These are phyloP conservation scores for Blastomyces emzantsi DNA, from an alignment of 2,329 filamentous ascomycete species.

Conservation along the genomic window DNA sequence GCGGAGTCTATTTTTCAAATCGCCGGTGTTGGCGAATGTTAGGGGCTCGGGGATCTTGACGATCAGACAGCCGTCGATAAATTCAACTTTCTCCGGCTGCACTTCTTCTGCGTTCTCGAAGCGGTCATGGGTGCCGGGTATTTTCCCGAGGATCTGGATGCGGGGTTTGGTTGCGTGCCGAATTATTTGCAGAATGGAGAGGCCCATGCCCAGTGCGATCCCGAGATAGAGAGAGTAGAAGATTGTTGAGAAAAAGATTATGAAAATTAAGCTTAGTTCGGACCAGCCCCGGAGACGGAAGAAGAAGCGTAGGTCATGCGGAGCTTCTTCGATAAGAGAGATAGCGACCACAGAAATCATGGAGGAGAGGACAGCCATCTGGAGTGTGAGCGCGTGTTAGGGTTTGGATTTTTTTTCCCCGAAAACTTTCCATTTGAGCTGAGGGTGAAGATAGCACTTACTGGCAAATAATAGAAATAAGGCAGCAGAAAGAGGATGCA, in stretches of 20 bases:
- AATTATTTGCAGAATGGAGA: slow-evolving; percentile 83
- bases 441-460: slow-evolving; percentile 40
- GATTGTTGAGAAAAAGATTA: slow-evolving; percentile 86
- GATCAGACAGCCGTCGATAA: slow-evolving; percentile 84
- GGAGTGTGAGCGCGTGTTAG: slow-evolving; percentile 11
- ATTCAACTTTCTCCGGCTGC: slow-evolving; percentile 65
- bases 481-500: slow-evolving; percentile 76
- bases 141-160: slow-evolving; percentile 89
- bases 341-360: slow-evolving; percentile 96
- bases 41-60: slow-evolving; percentile 96
- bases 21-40: slow-evolving; percentile 94
- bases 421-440: neutral
- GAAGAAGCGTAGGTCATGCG: slow-evolving; percentile 88
- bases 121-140: slow-evolving; percentile 64
- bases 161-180: slow-evolving; percentile 83
- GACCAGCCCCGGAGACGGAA: slow-evolving; percentile 73
- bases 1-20: slow-evolving; percentile 72
- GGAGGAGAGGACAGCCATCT: slow-evolving; percentile 88
- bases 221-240: slow-evolving; percentile 92
- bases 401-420: neutral
- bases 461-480: slow-evolving; percentile 92
- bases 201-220: slow-evolving; percentile 85
- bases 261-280: slow-evolving; percentile 75
- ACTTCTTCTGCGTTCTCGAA: slow-evolving; percentile 81
- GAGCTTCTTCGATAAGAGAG: slow-evolving; percentile 89